A percentile compares a stretch with the other conserved stretches of the same genome.
phyloP scores from a whole-genome alignment of 306 rosid genomes.

The Citrullus colocynthis region DNA sequence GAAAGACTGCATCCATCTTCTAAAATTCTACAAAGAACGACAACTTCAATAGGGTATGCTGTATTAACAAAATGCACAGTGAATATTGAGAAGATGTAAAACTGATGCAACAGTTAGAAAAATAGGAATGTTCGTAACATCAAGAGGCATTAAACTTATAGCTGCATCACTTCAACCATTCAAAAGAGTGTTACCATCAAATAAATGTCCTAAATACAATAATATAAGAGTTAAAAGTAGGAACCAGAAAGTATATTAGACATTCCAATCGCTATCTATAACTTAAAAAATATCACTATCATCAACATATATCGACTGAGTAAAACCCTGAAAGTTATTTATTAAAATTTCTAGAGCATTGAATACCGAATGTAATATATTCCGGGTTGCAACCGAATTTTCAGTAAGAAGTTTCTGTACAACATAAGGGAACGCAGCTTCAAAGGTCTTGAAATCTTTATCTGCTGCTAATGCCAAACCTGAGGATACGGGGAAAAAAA shows the following conservation, averaged over 20 bases:
- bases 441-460: constrained; percentile 73
- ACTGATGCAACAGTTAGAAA: not conserved
- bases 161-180: not conserved
- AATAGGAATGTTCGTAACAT: not conserved
- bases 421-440: constrained; percentile 89
- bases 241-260: not conserved
- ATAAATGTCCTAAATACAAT: not conserved
- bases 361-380: constrained; percentile 66
- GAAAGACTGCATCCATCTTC: not conserved
- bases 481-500: constrained; percentile 19
- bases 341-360: constrained; percentile 1
- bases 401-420: constrained; percentile 83
- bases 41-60: not conserved
- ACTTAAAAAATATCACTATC: not conserved
- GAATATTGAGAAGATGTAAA: not conserved
- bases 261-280: not conserved
- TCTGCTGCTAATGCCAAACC: constrained; percentile 86
- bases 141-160: not conserved
- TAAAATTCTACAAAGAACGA: not conserved
- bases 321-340: constrained; percentile 2
- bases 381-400: constrained; percentile 58
- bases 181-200: not conserved
- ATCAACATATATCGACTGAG: not conserved
- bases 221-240: not conserved
- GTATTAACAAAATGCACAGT: not conserved